Base-by-base conservation (phyloP, 192 early-diverging fungal species). In the Backusella westeae region DNA sequence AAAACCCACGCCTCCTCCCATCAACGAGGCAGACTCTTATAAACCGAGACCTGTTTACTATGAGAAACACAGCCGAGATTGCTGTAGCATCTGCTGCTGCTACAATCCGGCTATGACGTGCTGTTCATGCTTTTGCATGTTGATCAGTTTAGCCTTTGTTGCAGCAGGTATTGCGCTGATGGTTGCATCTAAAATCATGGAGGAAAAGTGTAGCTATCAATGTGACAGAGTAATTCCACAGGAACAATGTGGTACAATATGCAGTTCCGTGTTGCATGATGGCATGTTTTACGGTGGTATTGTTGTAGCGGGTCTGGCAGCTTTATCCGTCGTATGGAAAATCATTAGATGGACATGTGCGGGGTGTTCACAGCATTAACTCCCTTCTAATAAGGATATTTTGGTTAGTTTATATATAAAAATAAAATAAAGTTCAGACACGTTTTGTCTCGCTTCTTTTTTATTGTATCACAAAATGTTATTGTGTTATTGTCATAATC, bases 91-190 rank as follows among this genome's bases (percentile, higher is more conserved):
- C 7, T 77, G 80, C 6, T 77, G 76, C 34, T 75, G 73, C 23
- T 81, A 75, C 36, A 75, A 74, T 44, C 76, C 80, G 2, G 76
- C 75, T 1, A 71, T 78, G 42, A 77, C 80, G 4, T 81, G 80
- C 35, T 81, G 80, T 67, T 81, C 80, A 10, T 81, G 72, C 14
- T 81, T 81, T 38, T 81, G 80, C 17, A 71, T 81, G 59, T 39
- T 81, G 4, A 71, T 81, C 19, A 39, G 49, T 34, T 4, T 81
- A 1, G 80, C 42, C 0, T 81, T 81, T 67, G 34, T 74, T 7
- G 80, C 80, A 32, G 80, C 72, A 38, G 80, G 80, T 1, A 78
- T 81, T 75, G 80, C 80, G 3, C 34, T 81, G 36, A 72, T 81
- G 3, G 67, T 81, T 35, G 67, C 73, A 23, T 67, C 80, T 41